Percentiles rank a stretch among this genome's conserved stretches.
These are phyloP conservation scores for Termitomyces sp. DNA, from an alignment of 768 basidiomycete genomes.

Conservation along the genomic window DNA sequence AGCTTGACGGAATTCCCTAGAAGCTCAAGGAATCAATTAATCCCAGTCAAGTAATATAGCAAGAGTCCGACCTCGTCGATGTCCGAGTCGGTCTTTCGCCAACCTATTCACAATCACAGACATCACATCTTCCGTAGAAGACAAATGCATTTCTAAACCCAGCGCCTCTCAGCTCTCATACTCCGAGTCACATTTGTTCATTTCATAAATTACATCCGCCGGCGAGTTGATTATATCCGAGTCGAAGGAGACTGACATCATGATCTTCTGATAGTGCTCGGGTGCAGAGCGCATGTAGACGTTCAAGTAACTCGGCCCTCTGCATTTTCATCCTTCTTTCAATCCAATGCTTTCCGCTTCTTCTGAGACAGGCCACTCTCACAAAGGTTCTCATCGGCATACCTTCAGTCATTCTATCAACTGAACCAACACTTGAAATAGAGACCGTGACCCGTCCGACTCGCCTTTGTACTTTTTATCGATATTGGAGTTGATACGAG, in stretches of 20 bases:
- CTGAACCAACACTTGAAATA: no score
- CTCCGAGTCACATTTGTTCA: no score
- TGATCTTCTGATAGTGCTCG: background rate
- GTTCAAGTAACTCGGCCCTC: background rate
- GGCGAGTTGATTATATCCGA: background rate
- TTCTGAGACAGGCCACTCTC: background rate
- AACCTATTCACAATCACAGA: background rate
- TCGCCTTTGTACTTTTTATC: background rate
- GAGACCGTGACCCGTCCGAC: no score
- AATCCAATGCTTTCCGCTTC: background rate
- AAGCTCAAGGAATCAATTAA: no score
- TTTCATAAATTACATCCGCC: no score
- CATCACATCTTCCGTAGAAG: background rate
- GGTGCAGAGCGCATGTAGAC: background rate
- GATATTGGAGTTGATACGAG: background rate
- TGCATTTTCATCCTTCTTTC: no score
- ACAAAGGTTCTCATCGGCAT: background rate
- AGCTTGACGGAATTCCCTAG: background rate
- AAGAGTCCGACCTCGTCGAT: no score
- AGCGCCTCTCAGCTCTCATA: background rate
- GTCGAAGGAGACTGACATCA: background rate
- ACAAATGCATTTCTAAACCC: background rate
- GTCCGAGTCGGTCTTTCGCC: background rate
- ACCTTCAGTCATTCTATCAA: background rate
- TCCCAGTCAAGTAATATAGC: no score